Evolutionary conservation across 352 stramenopile species (phyloP).

Genomic region (Pseudoperonospora humuli): DNA sequence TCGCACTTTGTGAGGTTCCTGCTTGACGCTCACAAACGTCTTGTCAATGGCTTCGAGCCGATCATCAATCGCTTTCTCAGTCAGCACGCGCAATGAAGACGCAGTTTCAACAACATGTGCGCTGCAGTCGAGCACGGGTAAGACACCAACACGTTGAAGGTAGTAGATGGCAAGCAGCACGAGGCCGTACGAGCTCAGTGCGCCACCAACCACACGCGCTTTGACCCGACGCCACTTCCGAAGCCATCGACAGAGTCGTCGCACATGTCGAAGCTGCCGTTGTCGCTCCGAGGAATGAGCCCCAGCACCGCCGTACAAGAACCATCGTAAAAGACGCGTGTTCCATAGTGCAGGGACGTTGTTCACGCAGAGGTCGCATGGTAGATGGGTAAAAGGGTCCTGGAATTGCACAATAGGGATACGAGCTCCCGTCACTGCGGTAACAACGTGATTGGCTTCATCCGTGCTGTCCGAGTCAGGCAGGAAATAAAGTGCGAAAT

Average conservation of each 20-base stretch:
- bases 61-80: conserved; percentile 16
- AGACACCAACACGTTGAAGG: conserved; percentile 38
- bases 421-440: conserved; percentile 36
- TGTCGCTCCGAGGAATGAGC: background rate
- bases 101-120: conserved; percentile 13
- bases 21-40: conserved; percentile 3
- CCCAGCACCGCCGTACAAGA: conserved; percentile 17
- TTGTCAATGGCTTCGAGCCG: conserved; percentile 14
- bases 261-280: conserved; percentile 11
- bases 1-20: conserved; percentile 1
- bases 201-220: conserved; percentile 22
- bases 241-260: conserved; percentile 40
- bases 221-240: conserved; percentile 41
- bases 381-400: conserved; percentile 30
- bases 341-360: conserved; percentile 80
- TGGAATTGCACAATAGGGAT: conserved; percentile 63
- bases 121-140: conserved; percentile 45
- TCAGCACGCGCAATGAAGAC: conserved; percentile 13
- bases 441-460: conserved; percentile 4
- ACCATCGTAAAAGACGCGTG: conserved; percentile 41
- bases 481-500: conserved; percentile 51
- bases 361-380: conserved; percentile 75
- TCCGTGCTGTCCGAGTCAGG: conserved; percentile 9
- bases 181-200: conserved; percentile 65
- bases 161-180: conserved; percentile 62